Evolutionary conservation across 495 filamentous ascomycete genomes (phyloP).

Genomic region (Aspergillus sclerotioniger): DNA sequence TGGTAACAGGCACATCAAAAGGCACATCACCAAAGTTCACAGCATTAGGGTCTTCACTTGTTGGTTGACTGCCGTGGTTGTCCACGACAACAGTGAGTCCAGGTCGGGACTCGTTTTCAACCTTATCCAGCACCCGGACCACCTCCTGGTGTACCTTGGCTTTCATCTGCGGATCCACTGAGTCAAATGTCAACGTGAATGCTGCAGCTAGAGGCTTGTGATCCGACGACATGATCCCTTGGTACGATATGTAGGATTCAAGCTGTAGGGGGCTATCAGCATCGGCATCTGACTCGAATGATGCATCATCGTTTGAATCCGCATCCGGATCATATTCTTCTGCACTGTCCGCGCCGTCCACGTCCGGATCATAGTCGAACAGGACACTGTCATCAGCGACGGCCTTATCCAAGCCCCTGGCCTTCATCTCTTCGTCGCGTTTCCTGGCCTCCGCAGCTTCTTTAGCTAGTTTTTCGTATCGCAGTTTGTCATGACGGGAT

Average conservation of each 20-base stretch:
- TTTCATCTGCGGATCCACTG: conserved; percentile 79
- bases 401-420: conserved; percentile 69
- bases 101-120: conserved; percentile 89
- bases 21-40: conserved; percentile 75
- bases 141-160: conserved; percentile 82
- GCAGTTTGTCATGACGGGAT: conserved; percentile 64
- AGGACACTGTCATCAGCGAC: conserved; percentile 78
- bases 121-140: conserved; percentile 80
- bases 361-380: conserved; percentile 86
- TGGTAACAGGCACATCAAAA: conserved; percentile 61
- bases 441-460: conserved; percentile 66
- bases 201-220: conserved; percentile 87
- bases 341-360: conserved; percentile 61
- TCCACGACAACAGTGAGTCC: conserved; percentile 83
- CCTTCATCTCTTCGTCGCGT: conserved; percentile 81
- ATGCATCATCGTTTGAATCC: conserved; percentile 21
- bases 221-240: conserved; percentile 86
- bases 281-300: conserved; percentile 16
- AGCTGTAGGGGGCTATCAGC: conserved; percentile 54
- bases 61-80: conserved; percentile 35
- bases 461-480: conserved; percentile 64
- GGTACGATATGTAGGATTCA: conserved; percentile 82
- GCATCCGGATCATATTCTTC: conserved; percentile 54
- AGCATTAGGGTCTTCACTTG: conserved; percentile 45
- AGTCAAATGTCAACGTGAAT: conserved; percentile 80